These are phyloP conservation scores for Cyberlindnera nakhonratchasimensis DNA, from an alignment of 805 yeast species.

Conservation along the genomic window DNA sequence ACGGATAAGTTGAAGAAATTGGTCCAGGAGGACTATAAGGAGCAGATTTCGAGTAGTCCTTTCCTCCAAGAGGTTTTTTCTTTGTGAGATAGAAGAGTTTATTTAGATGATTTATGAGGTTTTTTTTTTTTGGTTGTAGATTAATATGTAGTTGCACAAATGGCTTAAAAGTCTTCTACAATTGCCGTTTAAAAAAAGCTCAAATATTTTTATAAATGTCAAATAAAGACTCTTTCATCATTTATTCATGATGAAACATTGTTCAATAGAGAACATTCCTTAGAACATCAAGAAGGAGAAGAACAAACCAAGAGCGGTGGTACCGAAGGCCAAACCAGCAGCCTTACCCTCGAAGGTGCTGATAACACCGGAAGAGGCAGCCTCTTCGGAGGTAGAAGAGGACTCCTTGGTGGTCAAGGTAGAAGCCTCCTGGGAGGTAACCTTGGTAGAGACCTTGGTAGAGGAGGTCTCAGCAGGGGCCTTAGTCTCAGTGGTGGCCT, in stretches of 20 bases:
- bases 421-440: not conserved
- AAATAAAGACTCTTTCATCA: not conserved
- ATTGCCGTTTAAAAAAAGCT: not conserved
- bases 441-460: not conserved
- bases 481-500: not conserved
- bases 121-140: not conserved
- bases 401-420: not conserved
- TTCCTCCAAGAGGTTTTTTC: constrained; percentile 44
- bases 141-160: not conserved
- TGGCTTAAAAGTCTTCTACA: too few relatives aligned
- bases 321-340: constrained; percentile 4
- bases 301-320: constrained; percentile 5
- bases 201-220: too few relatives aligned
- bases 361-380: constrained; percentile 3
- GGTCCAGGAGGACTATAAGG: constrained; percentile 28
- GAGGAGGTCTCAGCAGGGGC: not conserved
- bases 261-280: not conserved
- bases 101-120: not conserved
- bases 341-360: constrained; percentile 11
- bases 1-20: constrained; percentile 37
- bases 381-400: not conserved
- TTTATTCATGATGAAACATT: not conserved
- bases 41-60: constrained; percentile 31
- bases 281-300: constrained; percentile 1
- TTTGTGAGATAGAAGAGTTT: not conserved